phyloP scores from a whole-genome alignment of 768 basidiomycete species.

The Russula dissimulans region DNA sequence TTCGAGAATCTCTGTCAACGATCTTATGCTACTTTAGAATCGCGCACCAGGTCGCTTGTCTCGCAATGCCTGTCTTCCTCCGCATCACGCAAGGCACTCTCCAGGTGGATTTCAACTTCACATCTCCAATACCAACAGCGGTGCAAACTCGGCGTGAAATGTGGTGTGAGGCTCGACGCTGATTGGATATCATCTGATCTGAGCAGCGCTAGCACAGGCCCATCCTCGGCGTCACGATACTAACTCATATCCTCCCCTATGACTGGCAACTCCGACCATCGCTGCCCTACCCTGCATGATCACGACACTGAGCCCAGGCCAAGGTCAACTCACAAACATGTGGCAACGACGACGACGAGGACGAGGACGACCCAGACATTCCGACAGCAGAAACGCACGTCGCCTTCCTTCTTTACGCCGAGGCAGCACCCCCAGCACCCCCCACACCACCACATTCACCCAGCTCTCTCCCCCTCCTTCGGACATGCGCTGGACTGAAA shows the following conservation, averaged over 20 bases:
- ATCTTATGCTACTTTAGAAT: too few species aligned
- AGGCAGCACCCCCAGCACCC: background rate
- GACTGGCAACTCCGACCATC: too few species aligned
- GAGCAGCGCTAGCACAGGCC: slow-evolving; percentile 27
- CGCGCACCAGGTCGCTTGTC: slow-evolving; percentile 4
- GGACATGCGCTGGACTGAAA: background rate
- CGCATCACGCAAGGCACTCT: slow-evolving; percentile 69
- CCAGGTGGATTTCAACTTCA: slow-evolving; percentile 23
- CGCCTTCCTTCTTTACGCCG: background rate
- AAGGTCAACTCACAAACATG: background rate
- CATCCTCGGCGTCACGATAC: background rate
- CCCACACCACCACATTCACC: background rate
- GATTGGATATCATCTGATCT: slow-evolving; percentile 38
- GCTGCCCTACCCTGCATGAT: slow-evolving; percentile 3
- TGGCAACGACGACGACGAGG: background rate
- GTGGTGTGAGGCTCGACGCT: slow-evolving; percentile 47
- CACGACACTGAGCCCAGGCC: background rate
- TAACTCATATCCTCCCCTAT: background rate
- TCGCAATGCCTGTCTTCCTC: slow-evolving; percentile 83
- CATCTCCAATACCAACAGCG: background rate
- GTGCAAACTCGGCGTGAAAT: slow-evolving; percentile 31
- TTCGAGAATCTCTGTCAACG: too few species aligned
- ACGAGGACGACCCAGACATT: slow-evolving; percentile 15
- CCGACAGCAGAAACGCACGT: background rate
- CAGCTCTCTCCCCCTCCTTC: background rate